Conservation (phyloP, 1,284 basidiomycete genomes). For the Rhodofomes roseus region DNA sequence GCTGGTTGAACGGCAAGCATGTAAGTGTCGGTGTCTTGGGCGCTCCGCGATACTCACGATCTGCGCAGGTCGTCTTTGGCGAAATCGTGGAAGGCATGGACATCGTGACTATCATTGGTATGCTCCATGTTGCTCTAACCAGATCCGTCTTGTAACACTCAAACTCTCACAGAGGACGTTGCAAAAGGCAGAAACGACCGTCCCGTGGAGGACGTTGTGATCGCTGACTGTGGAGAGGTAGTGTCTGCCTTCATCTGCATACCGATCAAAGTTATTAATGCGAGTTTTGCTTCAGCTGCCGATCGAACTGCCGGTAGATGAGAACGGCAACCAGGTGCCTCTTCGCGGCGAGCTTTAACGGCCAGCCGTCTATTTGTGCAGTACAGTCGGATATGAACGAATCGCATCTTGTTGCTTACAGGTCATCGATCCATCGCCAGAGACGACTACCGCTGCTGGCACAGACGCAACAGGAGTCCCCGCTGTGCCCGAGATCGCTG, state of each 20-base stretch:
- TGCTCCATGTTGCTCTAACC: conserved; percentile 17
- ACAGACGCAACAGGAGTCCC: no score
- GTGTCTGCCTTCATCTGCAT: not conserved
- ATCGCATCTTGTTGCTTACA: conserved; percentile 30
- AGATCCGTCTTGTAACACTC: not conserved
- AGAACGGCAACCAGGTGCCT: conserved; percentile 84
- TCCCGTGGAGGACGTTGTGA: conserved; percentile 70
- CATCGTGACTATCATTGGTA: conserved; percentile 72
- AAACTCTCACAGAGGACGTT: conserved; percentile 54
- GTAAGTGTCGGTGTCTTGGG: conserved; percentile 34
- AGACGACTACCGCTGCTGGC: not conserved
- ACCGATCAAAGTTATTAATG: conserved; percentile 9
- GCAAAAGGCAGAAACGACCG: conserved; percentile 66
- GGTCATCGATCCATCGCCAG: conserved; percentile 6
- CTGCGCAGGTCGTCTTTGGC: conserved; percentile 81
- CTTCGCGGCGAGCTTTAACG: conserved; percentile 85
- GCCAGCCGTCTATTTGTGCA: conserved; percentile 38
- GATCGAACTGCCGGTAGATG: conserved; percentile 57
- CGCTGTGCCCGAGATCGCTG: not conserved
- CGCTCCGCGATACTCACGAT: not conserved
- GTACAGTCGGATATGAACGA: conserved; percentile 47
- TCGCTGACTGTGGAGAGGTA: conserved; percentile 83
- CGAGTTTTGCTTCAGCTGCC: conserved; percentile 45
- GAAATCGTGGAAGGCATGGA: conserved; percentile 90
- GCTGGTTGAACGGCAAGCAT: conserved; percentile 76